Evolutionary conservation across 2,329 filamentous ascomycete species (phyloP), one percentile per base, ranked within the genome.

Genomic region (Penicillium sp.): DNA sequence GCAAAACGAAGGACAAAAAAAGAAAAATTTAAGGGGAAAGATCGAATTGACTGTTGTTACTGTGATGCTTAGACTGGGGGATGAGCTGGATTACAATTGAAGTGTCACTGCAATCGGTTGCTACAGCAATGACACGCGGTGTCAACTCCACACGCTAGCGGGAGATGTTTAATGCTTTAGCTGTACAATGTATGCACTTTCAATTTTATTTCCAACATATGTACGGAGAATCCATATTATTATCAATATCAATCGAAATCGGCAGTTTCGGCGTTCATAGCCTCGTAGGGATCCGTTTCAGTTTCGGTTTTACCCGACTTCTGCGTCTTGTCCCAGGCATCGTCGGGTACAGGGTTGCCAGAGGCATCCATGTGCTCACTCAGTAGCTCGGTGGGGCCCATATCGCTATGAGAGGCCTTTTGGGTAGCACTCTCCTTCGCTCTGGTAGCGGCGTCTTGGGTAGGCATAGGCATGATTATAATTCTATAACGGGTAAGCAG

Each of bases 301-400:
- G 61, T 54, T 14, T 71, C 66, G 57, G 50, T 2, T 51, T 45
- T 9, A 56, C 34, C 45, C 21, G 36, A 40, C 40, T 59, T 57
- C 14, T 53, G 50, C 44, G 67, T 61, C 4, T 36, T 49, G 4
- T 60, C 65, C 45, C 58, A 62, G 1, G 48, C 53, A 1, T 60
- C 55, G 24, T 74, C 67, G n/a, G 70, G 66, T 3, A 68, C 66
- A 0, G 69, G 66, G 32, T 72, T 67, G 16, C 70, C 72, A n/a
- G 62, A 13, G 13, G 61, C 34, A 36, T 74, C 64, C 57, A 74
- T 65, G 4, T 65, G 64, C 11, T 66, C 65, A 31, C 62, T 62
- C 9, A 74, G 53, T 31, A 65, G 53, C 53, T 72, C 64, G 32
- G 66, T 64, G 0, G 68, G 62, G 2, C 51, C 38, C 58, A 64